These are phyloP conservation scores for Citrus inodora DNA, from an alignment of 345 rosid genomes.

Conservation along the genomic window DNA sequence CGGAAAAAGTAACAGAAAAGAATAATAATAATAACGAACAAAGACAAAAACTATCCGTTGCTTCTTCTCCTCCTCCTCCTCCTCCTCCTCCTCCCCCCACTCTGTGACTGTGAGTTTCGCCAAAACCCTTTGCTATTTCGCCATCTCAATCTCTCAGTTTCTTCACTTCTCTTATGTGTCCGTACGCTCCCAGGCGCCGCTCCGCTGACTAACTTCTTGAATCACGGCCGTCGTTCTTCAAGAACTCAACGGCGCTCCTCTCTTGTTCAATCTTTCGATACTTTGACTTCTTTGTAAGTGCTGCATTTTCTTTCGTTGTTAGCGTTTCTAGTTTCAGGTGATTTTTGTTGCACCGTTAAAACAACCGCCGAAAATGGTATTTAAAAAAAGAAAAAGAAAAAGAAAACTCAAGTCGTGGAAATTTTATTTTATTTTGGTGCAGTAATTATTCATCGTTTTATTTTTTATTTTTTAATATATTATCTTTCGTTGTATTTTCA, in stretches of 20 bases:
- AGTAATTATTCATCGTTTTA: background rate
- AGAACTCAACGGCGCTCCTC: background rate
- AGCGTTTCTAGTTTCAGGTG: slow-evolving; percentile 3
- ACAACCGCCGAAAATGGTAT: slow-evolving; percentile 8
- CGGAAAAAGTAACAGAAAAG: slow-evolving; percentile 4
- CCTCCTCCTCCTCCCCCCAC: background rate
- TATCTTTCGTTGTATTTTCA: background rate
- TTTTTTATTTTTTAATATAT: background rate
- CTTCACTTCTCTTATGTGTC: background rate
- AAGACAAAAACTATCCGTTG: slow-evolving; percentile 44
- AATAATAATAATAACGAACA: slow-evolving; percentile 8
- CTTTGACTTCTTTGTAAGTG: slow-evolving; percentile 12
- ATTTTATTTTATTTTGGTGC: background rate
- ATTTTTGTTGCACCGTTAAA: slow-evolving; percentile 7
- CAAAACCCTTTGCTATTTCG: background rate
- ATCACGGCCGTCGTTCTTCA: background rate
- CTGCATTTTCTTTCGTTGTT: background rate
- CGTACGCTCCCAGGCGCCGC: background rate
- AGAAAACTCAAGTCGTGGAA: background rate
- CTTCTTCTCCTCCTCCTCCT: slow-evolving; percentile 1
- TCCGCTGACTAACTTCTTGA: slow-evolving; percentile 3
- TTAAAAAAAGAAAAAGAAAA: background rate
- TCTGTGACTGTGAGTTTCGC: background rate
- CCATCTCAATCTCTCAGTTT: background rate
- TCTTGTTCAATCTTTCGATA: background rate